Base-by-base conservation (phyloP, 805 yeast genomes). In the Yamadazyma paraphyllophila region DNA sequence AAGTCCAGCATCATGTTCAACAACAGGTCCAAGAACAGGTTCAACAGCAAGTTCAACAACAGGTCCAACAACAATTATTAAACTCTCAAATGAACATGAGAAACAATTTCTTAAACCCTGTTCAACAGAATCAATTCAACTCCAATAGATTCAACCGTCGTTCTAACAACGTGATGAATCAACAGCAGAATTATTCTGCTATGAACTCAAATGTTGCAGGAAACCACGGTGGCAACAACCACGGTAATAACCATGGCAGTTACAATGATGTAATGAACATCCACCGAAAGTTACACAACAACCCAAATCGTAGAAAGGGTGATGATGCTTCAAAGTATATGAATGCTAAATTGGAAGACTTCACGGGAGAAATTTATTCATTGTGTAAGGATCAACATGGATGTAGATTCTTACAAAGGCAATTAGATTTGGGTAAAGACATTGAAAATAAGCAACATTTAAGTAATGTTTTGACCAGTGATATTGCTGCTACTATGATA, bases 381-480 rank as follows among this genome's bases (percentile, higher is more conserved):
- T 72, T 94, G 51, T 91, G 98, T 68, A 88, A 84, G 59, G 99
- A 92, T 62, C 98, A 92, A 67, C 97, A 92, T 61, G 98, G 99
- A 7, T 92, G 98, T 62, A 76, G 99, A 48, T 90, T 87, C 62
- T 69, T 92, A 51, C 99, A 92, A 66, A 81, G 85, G 51, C 96
- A 90, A 62, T 73, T 94, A 53, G 96, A 89, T 55, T 62, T 74
- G 38, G 77, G 78, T 9, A 80, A 77, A 27, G 71, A 65, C 26
- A 53, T 51, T 5, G 57, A 51, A 36, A 51, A 55, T 13, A 44
- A 51, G 10, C 31, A 43, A 13, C 42, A 45, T 20, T 24, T 13
- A 16, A 15, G 11, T 9, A 47, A 43, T 20, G 51, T 47, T 1
- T 42, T 55, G 42, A 45, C 58, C 27, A 56, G 52, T 25, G 65